phyloP scores from a whole-genome alignment of 768 basidiomycete species.

The Suillus luteus region DNA sequence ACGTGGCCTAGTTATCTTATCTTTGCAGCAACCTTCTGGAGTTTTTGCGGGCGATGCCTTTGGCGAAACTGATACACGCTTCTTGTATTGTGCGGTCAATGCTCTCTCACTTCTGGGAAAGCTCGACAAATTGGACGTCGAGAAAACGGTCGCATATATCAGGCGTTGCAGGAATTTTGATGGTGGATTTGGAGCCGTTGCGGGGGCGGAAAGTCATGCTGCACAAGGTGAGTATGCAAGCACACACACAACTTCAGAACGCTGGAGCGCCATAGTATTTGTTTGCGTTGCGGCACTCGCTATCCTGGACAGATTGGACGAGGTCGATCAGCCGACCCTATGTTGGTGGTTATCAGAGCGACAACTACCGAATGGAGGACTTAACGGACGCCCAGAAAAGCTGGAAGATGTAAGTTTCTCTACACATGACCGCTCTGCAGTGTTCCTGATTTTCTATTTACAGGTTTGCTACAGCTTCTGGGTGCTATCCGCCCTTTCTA shows the following conservation, averaged over 20 bases:
- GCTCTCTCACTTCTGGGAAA: conserved; percentile 80
- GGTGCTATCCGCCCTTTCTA: conserved; percentile 88
- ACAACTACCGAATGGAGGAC: conserved; percentile 88
- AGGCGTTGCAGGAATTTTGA: conserved; percentile 87
- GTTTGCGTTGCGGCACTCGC: conserved; percentile 87
- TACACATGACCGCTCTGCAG: neutral
- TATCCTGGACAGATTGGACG: conserved; percentile 81
- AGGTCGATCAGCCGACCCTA: conserved; percentile 75
- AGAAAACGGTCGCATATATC: conserved; percentile 73
- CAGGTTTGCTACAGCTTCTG: conserved; percentile 98
- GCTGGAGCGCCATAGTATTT: conserved; percentile 57
- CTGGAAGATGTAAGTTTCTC: conserved; percentile 78
- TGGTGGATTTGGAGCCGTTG: conserved; percentile 84
- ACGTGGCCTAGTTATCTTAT: conserved; percentile 65
- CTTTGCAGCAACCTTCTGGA: conserved; percentile 83
- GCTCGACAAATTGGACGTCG: conserved; percentile 66
- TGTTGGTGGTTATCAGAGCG: conserved; percentile 95
- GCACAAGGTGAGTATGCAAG: conserved; percentile 65
- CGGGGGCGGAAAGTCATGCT: conserved; percentile 92
- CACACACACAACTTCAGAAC: neutral
- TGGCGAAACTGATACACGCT: conserved; percentile 93
- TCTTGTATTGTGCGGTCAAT: conserved; percentile 84
- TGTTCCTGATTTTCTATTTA: conserved; percentile 2
- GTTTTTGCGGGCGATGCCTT: conserved; percentile 88
- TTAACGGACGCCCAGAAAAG: conserved; percentile 98